Evolutionary conservation across 2,329 filamentous ascomycete genomes (phyloP), one percentile per base, ranked within the genome.

Genomic region (Penicillium hordei): DNA sequence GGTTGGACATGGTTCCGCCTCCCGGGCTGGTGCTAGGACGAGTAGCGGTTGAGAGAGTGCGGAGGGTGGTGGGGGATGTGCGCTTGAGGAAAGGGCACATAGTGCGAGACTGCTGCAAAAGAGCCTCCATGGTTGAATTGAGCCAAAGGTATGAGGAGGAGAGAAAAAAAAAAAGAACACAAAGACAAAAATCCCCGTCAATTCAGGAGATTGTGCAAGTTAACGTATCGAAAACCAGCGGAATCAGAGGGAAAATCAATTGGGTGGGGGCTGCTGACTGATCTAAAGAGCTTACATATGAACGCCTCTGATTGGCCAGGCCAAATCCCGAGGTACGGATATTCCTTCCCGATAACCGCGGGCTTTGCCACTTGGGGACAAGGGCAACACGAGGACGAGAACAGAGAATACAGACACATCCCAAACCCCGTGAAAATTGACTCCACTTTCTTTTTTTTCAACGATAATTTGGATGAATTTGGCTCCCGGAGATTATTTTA

Each of bases 11-110:
- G 78, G 91, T 91, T 70, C 93, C 91, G 66, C 93, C 93, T 70
- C 92, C 90, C 57, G 88, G 89, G 52, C 72, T 73, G 53, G 89
- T 89, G 61, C 83, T 82, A 74, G 86, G 84, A 67, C 81, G 83
- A 71, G 79, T 85, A 72, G 79, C 86, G 77, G 79, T 86, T 54
- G 89, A 95, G 72, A 99, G 85, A 58, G 93, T 89, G 68, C 94
- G 93, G 63, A 99, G 86, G 56, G 92, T 93, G 68, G 92, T 89
- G 67, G 93, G 91, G 38, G 93, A 93, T 36, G 94, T 93, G 79
- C 93, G 91, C 83, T 93, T 93, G 77, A 99, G 83, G 80, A 99
- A 99, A 55, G 94, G 94, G 80, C 94, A 99, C 88, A 99, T 89
- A 74, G 90, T 87, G 83, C 93, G 92, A 75, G 93, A 97, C 79